A percentile compares a stretch with the other conserved stretches of the same genome.
Conservation (phyloP, 1,139 yeast species). For the Taphrina betulina region DNA sequence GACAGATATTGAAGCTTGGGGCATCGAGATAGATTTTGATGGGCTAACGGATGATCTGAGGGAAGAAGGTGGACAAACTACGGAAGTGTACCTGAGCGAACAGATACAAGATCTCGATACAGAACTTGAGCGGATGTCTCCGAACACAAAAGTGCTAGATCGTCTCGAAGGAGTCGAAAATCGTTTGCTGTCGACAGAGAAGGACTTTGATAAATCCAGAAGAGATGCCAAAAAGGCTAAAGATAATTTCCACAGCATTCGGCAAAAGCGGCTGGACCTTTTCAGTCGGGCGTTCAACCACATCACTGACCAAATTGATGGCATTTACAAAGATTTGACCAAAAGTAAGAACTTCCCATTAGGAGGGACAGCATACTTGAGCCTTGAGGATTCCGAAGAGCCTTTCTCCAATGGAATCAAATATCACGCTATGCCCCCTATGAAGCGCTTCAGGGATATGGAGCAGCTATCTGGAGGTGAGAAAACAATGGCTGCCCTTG, state of each 20-base stretch:
- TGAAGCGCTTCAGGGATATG: conserved; percentile 91
- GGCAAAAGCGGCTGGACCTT: conserved; percentile 56
- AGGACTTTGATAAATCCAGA: conserved; percentile 64
- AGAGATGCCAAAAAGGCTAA: conserved; percentile 59
- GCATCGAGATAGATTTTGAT: conserved; percentile 58
- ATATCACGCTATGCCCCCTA: conserved; percentile 95
- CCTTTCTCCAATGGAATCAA: conserved; percentile 81
- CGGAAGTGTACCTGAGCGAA: conserved; percentile 48
- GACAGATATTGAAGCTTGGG: conserved; percentile 45
- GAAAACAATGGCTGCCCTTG: conserved; percentile 93
- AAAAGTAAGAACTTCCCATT: conserved; percentile 61
- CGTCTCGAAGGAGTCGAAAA: conserved; percentile 68
- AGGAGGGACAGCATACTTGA: conserved; percentile 91
- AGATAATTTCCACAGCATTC: conserved; percentile 61
- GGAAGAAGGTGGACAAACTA: conserved; percentile 44
- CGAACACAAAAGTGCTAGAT: conserved; percentile 77
- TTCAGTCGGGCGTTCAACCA: conserved; percentile 76
- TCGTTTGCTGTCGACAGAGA: conserved; percentile 60
- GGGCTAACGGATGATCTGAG: conserved; percentile 52
- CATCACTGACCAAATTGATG: conserved; percentile 69
- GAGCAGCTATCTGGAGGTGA: conserved; percentile 95
- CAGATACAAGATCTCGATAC: conserved; percentile 56
- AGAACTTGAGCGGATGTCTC: conserved; percentile 63
- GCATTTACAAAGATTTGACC: conserved; percentile 84
- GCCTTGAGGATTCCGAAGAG: conserved; percentile 84